Evolutionary conservation across 805 yeast species (phyloP).

Genomic region (Kockiozyma suomiensis): DNA sequence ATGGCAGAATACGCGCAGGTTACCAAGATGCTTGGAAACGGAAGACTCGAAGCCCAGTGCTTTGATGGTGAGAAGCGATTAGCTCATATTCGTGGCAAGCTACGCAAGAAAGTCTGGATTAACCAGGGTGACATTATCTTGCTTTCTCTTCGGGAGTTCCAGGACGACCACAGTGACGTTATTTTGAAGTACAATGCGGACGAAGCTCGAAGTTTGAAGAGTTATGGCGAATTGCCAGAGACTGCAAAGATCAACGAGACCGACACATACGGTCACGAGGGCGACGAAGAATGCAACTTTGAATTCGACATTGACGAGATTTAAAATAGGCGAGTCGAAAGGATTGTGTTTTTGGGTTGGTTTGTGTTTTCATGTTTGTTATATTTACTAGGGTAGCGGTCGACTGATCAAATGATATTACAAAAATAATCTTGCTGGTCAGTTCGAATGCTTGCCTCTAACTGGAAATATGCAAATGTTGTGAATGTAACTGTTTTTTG

Average conservation of each 20-base stretch:
- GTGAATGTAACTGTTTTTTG: no score
- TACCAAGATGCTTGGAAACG: slow-evolving; percentile 97
- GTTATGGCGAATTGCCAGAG: slow-evolving; percentile 96
- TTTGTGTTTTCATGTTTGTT: not conserved
- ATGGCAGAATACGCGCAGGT: slow-evolving; percentile 87
- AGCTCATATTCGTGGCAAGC: slow-evolving; percentile 98
- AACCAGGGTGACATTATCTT: slow-evolving; percentile 96
- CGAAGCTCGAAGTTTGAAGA: slow-evolving; percentile 95
- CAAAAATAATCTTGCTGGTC: no score
- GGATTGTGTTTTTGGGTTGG: not conserved
- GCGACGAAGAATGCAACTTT: slow-evolving; percentile 96
- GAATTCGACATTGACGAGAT: slow-evolving; percentile 97
- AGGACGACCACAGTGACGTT: slow-evolving; percentile 97
- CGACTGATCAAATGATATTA: no score
- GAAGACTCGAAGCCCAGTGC: slow-evolving; percentile 92
- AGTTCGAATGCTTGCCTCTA: no score
- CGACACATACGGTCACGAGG: slow-evolving; percentile 94
- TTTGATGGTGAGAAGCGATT: slow-evolving; percentile 92
- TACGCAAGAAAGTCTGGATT: slow-evolving; percentile 98
- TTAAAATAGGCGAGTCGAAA: slow-evolving; percentile 43
- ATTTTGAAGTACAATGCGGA: slow-evolving; percentile 95
- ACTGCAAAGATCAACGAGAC: slow-evolving; percentile 96
- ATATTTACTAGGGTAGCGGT: no score
- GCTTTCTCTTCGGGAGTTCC: slow-evolving; percentile 96
- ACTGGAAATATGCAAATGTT: no score